Conservation (phyloP, 2,329 filamentous ascomycete species). For the Tolypocladium paradoxum region DNA sequence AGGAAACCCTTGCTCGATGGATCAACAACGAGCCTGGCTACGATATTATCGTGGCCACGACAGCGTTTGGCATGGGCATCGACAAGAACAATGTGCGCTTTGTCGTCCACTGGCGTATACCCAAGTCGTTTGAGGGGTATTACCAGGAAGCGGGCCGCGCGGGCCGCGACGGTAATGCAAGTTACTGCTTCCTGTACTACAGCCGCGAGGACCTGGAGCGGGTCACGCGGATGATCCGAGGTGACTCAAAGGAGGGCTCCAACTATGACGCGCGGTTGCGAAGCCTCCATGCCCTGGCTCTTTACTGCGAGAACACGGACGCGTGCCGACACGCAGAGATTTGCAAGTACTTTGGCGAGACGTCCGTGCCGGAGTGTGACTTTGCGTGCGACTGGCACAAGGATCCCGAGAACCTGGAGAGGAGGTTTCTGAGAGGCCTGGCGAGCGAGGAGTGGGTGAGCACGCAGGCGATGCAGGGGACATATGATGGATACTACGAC, state of each 20-base stretch:
- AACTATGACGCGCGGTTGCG: slow-evolving; percentile 42
- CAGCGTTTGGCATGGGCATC: slow-evolving; percentile 95
- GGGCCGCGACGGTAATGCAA: slow-evolving; percentile 79
- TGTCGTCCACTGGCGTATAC: slow-evolving; percentile 87
- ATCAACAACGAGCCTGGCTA: slow-evolving; percentile 64
- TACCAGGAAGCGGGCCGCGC: slow-evolving; percentile 93
- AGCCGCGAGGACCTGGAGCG: slow-evolving; percentile 77
- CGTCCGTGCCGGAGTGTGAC: slow-evolving; percentile 47
- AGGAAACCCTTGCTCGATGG: slow-evolving; percentile 61
- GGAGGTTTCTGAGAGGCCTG: slow-evolving; percentile 43
- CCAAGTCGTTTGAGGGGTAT: slow-evolving; percentile 90
- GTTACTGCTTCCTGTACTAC: slow-evolving; percentile 84
- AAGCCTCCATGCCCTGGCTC: slow-evolving; percentile 58
- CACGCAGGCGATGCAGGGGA: slow-evolving; percentile 48
- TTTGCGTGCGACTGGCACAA: slow-evolving; percentile 75
- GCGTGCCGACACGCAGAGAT: slow-evolving; percentile 68
- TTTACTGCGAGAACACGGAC: slow-evolving; percentile 70
- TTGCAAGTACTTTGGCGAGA: slow-evolving; percentile 67
- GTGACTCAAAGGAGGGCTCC: slow-evolving; percentile 28
- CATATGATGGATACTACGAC: slow-evolving; percentile 45
- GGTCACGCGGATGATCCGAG: slow-evolving; percentile 45
- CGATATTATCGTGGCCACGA: slow-evolving; percentile 89
- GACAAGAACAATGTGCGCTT: slow-evolving; percentile 93
- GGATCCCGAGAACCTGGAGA: slow-evolving; percentile 46
- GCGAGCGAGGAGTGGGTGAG: slow-evolving; percentile 53